Percentiles rank a stretch among this genome's conserved stretches.
Evolutionary conservation across 2,329 filamentous ascomycete species (phyloP).

Genomic region (Alternaria arborescens): DNA sequence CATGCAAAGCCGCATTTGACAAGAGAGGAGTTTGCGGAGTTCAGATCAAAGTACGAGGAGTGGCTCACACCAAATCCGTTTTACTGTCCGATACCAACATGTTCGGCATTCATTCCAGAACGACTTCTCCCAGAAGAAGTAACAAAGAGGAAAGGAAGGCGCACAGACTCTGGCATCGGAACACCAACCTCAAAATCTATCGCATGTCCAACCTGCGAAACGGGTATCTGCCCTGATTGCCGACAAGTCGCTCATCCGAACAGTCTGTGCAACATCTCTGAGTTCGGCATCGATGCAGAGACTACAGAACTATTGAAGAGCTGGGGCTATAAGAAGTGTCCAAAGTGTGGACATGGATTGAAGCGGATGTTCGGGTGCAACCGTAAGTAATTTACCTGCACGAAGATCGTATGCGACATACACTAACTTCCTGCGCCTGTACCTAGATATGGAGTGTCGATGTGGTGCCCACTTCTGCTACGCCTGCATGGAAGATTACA

Average conservation of each 20-base stretch:
- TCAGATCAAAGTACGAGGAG: constrained; percentile 57
- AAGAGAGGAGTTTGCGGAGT: constrained; percentile 48
- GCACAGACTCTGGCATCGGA: constrained; percentile 37
- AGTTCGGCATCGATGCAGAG: constrained; percentile 48
- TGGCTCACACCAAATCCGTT: constrained; percentile 56
- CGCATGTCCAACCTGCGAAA: constrained; percentile 56
- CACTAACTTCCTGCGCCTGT: not conserved
- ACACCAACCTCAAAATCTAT: constrained; percentile 39
- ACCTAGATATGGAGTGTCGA: constrained; percentile 54
- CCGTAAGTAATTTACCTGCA: constrained; percentile 37
- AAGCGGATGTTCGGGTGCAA: constrained; percentile 60
- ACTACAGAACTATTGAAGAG: constrained; percentile 49
- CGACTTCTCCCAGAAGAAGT: constrained; percentile 28
- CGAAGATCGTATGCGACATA: not conserved
- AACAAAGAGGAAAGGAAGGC: constrained; percentile 27
- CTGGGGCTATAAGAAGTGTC: constrained; percentile 61
- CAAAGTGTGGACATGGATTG: constrained; percentile 59
- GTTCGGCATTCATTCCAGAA: constrained; percentile 58
- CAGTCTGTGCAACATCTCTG: constrained; percentile 46
- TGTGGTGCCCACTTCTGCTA: constrained; percentile 63
- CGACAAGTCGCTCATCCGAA: constrained; percentile 53
- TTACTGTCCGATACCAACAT: constrained; percentile 60
- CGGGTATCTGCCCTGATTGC: constrained; percentile 56
- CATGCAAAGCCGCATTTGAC: constrained; percentile 49
- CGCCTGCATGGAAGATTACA: constrained; percentile 50